Base-by-base conservation (phyloP, 1,284 basidiomycete species). In the Bjerkandera adusta region DNA sequence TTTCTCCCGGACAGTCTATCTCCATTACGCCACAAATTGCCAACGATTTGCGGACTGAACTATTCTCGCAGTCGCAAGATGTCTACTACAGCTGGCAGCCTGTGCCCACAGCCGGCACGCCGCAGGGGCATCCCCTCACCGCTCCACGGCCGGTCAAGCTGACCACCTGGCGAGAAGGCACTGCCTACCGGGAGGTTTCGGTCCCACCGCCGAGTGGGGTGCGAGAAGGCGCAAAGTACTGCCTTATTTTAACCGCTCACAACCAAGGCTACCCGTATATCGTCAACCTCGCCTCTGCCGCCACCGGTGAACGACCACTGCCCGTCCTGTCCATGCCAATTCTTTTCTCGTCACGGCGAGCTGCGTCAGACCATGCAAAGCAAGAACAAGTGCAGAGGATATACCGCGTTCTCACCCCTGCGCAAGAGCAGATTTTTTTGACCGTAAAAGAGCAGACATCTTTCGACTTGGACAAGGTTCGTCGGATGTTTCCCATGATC, bases 401-500 rank as follows among this genome's bases (percentile, higher is more conserved):
- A 4, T 89, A 83, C 64, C 62, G 65, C 11, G 57, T 81, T 20
- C 55, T 61, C 4, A 41, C 53, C 12, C 49, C 35, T 5, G 18
- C 52, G 12, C 60, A 56, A 36, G 51, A 44, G 13, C 58, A 54
- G 27, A 52, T 56, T 22, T 50, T 62, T 49, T 58, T 92, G 50
- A 70, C 62, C 24, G 71, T 94, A 27, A 72, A 70, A 7, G 92
- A 95, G 60, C 85, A 89, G 59, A 92, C 87, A 0, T 87, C 85
- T 2, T 94, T 90, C 61, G 91, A 92, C 61, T 71, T 95, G 5
- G 91, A 94, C 70, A 94, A 94, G 79, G 92, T 90, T 53, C 46
- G 56, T 40, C 16, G n/a, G 32, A 20, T 35, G 3, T 34, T 15
- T 10, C 4, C 18, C 27, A 25, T n/a, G n/a, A 21, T 32, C 24